These are phyloP conservation scores for Ilyonectria destructans DNA, from an alignment of 2,329 filamentous ascomycete genomes.

Conservation along the genomic window DNA sequence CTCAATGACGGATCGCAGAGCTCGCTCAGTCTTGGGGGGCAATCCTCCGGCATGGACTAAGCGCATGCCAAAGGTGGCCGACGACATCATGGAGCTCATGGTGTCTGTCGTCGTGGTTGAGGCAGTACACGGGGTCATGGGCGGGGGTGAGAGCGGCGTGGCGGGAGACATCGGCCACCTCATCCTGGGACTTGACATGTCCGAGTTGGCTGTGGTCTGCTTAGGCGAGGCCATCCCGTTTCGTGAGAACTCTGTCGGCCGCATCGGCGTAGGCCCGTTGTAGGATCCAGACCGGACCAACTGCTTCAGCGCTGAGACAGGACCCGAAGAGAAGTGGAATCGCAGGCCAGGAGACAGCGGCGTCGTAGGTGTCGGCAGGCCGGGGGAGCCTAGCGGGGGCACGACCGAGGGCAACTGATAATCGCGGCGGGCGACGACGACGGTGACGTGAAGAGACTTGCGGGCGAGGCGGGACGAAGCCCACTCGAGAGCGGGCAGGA, in stretches of 20 bases:
- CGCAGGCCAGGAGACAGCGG: conserved; percentile 54
- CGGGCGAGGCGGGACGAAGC: conserved; percentile 69
- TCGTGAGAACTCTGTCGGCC: conserved; percentile 44
- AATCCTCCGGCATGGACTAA: conserved; percentile 67
- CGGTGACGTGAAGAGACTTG: conserved; percentile 70
- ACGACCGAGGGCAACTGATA: conserved; percentile 66
- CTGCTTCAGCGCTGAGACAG: conserved; percentile 54
- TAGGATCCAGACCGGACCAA: conserved; percentile 50
- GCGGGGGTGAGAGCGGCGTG: conserved; percentile 59
- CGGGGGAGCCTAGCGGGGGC: conserved; percentile 41
- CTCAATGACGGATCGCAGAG: conserved; percentile 64
- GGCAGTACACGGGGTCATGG: conserved; percentile 65
- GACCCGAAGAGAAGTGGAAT: conserved; percentile 51
- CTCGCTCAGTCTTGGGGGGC: conserved; percentile 63
- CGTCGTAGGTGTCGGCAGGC: conserved; percentile 46
- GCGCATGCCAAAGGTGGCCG: conserved; percentile 64
- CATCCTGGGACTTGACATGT: conserved; percentile 48
- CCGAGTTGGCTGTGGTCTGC: conserved; percentile 51
- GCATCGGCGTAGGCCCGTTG: conserved; percentile 40
- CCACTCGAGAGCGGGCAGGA: conserved; percentile 72
- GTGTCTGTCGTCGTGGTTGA: conserved; percentile 56
- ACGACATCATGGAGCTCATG: conserved; percentile 51
- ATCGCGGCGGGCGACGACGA: conserved; percentile 71
- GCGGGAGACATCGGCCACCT: conserved; percentile 56
- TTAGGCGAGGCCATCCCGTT: conserved; percentile 53